phyloP scores from a whole-genome alignment of 371 early-diverging fungal species.

The Paramicrosporidium saccamoebae region DNA sequence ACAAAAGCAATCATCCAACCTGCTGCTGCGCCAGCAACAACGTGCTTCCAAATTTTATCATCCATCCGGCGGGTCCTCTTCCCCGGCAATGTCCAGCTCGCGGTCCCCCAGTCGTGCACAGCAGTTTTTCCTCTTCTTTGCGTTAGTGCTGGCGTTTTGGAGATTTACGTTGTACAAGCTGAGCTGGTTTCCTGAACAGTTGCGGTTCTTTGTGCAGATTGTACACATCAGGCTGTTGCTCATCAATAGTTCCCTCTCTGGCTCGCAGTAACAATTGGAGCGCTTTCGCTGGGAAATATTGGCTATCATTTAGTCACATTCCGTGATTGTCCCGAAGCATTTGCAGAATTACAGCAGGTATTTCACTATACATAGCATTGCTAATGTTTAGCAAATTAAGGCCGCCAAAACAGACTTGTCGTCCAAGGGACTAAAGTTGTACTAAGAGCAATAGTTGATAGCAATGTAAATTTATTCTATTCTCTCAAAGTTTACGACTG shows the following conservation, averaged over 20 bases:
- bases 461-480: neutral
- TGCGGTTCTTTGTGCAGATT: too few relatives aligned
- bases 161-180: too few relatives aligned
- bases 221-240: too few relatives aligned
- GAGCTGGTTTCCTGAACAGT: too few relatives aligned
- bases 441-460: neutral
- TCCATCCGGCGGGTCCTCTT: too few relatives aligned
- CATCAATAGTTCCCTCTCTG: constrained; percentile 64
- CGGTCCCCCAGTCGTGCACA: too few relatives aligned
- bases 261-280: constrained; percentile 36
- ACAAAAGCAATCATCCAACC: constrained; percentile 43
- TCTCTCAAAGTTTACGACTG: neutral
- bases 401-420: constrained; percentile 1
- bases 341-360: constrained; percentile 26
- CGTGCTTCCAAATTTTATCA: too few relatives aligned
- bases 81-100: too few relatives aligned
- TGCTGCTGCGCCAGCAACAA: constrained; percentile 49
- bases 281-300: constrained; percentile 42
- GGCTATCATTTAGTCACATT: constrained; percentile 51
- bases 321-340: constrained; percentile 62
- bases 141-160: too few relatives aligned
- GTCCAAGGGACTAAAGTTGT: neutral
- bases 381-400: neutral
- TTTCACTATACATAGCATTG: constrained; percentile 5
- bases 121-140: too few relatives aligned